Evolutionary conservation across 768 basidiomycete genomes (phyloP).

Genomic region (Suillus paluster): DNA sequence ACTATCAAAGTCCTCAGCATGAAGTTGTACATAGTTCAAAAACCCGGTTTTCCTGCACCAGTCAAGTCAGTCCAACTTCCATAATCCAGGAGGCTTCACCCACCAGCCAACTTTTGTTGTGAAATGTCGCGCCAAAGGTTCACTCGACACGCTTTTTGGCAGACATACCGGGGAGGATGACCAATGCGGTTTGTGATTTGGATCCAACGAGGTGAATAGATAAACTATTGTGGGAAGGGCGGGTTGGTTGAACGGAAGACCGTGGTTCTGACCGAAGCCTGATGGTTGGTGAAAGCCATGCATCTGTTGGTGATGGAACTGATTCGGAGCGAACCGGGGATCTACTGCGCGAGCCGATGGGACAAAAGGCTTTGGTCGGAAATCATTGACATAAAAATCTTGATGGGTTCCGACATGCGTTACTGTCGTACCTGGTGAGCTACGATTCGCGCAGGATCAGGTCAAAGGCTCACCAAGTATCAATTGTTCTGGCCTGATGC

Average conservation of each 20-base stretch:
- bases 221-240: conserved; percentile 45
- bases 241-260: conserved; percentile 24
- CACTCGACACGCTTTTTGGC: conserved; percentile 20
- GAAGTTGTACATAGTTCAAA: conserved; percentile 43
- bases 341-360: conserved; percentile 5
- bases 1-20: conserved; percentile 39
- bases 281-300: conserved; percentile 21
- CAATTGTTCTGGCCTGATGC: conserved; percentile 46
- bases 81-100: conserved; percentile 14
- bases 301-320: conserved; percentile 17
- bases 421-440: conserved; percentile 30
- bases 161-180: conserved; percentile 38
- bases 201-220: conserved; percentile 43
- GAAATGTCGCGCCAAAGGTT: conserved; percentile 31
- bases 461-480: conserved; percentile 42
- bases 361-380: conserved; percentile 25
- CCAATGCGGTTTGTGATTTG: conserved; percentile 43
- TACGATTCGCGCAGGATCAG: neutral
- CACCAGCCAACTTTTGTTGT: conserved; percentile 34
- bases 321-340: conserved; percentile 13
- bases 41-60: conserved; percentile 38
- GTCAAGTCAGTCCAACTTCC: neutral
- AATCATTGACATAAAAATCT: conserved; percentile 45
- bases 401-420: conserved; percentile 46
- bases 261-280: conserved; percentile 17